phyloP scores from a whole-genome alignment of 2,329 filamentous ascomycete species.

The Xylaria multiplex region DNA sequence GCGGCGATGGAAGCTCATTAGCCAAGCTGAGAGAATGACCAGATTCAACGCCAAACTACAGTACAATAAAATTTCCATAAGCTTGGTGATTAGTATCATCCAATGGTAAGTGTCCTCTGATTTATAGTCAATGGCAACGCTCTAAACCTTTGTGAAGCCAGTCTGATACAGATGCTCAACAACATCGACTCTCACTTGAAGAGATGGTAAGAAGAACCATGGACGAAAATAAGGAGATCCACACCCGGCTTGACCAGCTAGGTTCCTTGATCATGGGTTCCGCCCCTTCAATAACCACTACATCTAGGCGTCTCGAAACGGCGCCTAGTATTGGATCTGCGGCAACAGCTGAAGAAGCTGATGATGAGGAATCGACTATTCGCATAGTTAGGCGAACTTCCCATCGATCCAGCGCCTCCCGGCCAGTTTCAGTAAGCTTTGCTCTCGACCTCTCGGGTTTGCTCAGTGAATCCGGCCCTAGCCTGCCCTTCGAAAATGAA shows the following conservation, averaged over 20 bases:
- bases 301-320: background rate
- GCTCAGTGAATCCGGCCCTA: background rate
- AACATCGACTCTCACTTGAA: conserved; percentile 5
- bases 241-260: background rate
- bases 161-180: conserved; percentile 28
- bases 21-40: conserved; percentile 12
- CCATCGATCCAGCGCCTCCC: background rate
- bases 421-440: background rate
- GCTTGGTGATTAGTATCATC: conserved; percentile 19
- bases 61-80: conserved; percentile 25
- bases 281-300: background rate
- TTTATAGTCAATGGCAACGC: too few relatives aligned
- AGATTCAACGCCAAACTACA: conserved; percentile 18
- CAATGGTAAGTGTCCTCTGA: conserved; percentile 27
- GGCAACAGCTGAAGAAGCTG: background rate
- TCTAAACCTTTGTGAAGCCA: conserved; percentile 15
- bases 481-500: conserved; percentile 17
- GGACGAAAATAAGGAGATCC: conserved; percentile 23
- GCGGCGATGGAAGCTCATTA: conserved; percentile 8
- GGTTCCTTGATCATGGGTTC: background rate
- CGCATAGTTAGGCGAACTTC: background rate
- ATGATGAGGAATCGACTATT: background rate
- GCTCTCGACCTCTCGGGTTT: background rate
- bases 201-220: conserved; percentile 16
- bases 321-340: background rate